Evolutionary conservation across 441 rosid species (phyloP), one percentile per base, ranked within the genome.

Genomic region (Populus hybrid): DNA sequence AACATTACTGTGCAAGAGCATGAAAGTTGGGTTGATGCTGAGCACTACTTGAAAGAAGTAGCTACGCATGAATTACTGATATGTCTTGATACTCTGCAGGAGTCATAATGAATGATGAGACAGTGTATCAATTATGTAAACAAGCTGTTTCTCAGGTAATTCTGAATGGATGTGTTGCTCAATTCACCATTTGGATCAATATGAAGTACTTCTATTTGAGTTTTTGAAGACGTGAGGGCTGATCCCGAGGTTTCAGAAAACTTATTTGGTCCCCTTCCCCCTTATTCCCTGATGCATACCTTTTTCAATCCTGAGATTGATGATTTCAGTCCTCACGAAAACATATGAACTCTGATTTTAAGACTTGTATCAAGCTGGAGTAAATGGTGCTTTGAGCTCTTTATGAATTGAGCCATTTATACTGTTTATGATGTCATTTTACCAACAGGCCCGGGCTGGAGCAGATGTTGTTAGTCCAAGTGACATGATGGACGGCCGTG

Each of bases 401-500:
- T 59, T 74, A 21, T 76, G 26, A 71, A 73, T 34, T 63, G 74
- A 12, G 30, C 65, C 35, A 23, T n/a, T 59, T 46, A 20, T 70
- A 67, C 42, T 75, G 38, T 54, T 66, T 66, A 69, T 78, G 79
- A 66, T 78, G 57, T 66, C 70, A 57, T 75, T 46, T 30, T 46
- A 64, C n/a, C 73, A 67, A 64, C 75, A 95, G 98, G 98, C 97
- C 14, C 90, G 91, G 78, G 98, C 99, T 83, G 99, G 99, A 79
- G 99, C 99, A 21, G 99, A 95, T 86, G 97, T 95, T 81, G 93
- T 95, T 63, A 92, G 98, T 85, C 99, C 99, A 5, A 95, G 99
- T 85, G 99, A 95, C 84, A 95, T 95, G 99, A 95, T 95, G 99
- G 99, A 95, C 85, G 99, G 98, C 10, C 97, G 99, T 70, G 93